phyloP scores from a whole-genome alignment of 2,329 filamentous ascomycete genomes.

The Colletotrichum sp. region DNA sequence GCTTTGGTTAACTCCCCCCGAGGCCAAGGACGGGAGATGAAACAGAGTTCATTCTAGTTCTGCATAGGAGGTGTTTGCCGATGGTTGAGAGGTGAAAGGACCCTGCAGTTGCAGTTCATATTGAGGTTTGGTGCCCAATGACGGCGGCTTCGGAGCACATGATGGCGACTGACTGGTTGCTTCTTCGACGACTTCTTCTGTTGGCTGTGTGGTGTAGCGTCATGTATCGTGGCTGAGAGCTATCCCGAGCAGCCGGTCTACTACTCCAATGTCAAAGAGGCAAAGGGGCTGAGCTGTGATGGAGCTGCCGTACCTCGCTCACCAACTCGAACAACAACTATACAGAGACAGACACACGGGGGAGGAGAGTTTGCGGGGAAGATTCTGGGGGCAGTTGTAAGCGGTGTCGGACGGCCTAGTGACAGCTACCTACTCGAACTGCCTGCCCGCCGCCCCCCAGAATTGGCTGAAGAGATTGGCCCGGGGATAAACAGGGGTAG shows the following conservation, averaged over 20 bases:
- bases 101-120: background rate
- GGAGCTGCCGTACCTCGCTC: background rate
- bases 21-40: background rate
- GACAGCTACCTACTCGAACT: background rate
- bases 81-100: background rate
- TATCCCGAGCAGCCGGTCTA: background rate
- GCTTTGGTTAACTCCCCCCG: background rate
- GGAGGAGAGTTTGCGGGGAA: background rate
- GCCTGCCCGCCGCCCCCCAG: background rate
- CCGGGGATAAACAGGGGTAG: background rate
- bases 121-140: background rate
- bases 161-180: background rate
- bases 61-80: background rate
- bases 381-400: constrained; percentile 8
- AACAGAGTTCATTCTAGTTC: constrained; percentile 8
- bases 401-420: background rate
- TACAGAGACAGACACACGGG: background rate
- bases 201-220: background rate
- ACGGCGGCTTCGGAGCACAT: background rate
- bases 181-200: background rate
- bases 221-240: background rate
- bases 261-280: background rate
- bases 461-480: background rate
- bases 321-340: background rate
- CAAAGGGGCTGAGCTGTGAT: background rate